These are phyloP conservation scores for Curvularia lunata DNA, from an alignment of 2,329 filamentous ascomycete species.

Conservation along the genomic window DNA sequence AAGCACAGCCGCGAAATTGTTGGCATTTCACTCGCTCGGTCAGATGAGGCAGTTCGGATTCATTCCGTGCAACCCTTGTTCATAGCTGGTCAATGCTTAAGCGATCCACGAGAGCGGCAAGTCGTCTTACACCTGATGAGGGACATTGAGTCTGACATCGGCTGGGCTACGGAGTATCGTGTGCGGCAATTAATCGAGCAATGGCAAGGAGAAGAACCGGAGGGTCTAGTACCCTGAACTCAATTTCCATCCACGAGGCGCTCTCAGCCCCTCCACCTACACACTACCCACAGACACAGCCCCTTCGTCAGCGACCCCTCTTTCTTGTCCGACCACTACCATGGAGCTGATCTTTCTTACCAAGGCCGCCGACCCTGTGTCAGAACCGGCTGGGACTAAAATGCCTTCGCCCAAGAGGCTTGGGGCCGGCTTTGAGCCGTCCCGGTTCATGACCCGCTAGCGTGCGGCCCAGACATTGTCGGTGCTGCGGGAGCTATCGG, in stretches of 20 bases:
- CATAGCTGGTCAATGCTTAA: slow-evolving; percentile 67
- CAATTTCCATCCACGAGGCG: background rate
- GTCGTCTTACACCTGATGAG: slow-evolving; percentile 62
- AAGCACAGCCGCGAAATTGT: slow-evolving; percentile 67
- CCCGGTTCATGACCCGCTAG: slow-evolving; percentile 10
- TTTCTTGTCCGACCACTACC: background rate
- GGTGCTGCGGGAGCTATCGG: slow-evolving; percentile 12
- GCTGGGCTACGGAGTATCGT: slow-evolving; percentile 68
- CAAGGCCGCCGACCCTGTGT: slow-evolving; percentile 11
- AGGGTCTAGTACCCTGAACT: slow-evolving; percentile 30
- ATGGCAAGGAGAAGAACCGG: slow-evolving; percentile 50
- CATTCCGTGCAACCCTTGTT: slow-evolving; percentile 66
- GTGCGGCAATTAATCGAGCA: slow-evolving; percentile 60
- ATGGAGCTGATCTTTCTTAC: background rate
- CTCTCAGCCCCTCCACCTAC: slow-evolving; percentile 1
- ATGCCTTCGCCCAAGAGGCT: slow-evolving; percentile 4
- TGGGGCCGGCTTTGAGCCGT: slow-evolving; percentile 1
- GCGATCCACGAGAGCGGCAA: slow-evolving; percentile 60
- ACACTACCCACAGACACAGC: background rate
- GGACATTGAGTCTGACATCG: slow-evolving; percentile 67
- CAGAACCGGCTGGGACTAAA: background rate
- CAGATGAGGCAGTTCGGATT: slow-evolving; percentile 63
- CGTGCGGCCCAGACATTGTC: slow-evolving; percentile 9
- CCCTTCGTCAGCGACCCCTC: background rate
- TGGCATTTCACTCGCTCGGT: slow-evolving; percentile 64